A percentile compares a stretch with the other conserved stretches of the same genome.
phyloP scores from a whole-genome alignment of 2,329 filamentous ascomycete species.

The Monosporascus sp. region DNA sequence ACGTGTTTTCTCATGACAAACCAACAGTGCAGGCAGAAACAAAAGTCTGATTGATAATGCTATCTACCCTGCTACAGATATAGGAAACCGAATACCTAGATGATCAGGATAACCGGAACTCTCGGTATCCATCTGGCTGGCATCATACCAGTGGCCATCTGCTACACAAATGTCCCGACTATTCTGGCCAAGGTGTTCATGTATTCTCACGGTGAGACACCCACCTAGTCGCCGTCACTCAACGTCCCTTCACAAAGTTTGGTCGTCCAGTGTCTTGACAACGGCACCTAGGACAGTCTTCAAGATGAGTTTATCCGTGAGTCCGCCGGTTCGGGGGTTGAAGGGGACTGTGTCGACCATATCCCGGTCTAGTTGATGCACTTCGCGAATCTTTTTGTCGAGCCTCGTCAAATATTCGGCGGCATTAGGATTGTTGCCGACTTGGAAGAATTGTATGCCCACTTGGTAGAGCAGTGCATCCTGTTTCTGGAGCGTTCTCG shows the following conservation, averaged over 20 bases:
- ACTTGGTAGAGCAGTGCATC: conserved; percentile 75
- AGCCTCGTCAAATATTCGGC: conserved; percentile 60
- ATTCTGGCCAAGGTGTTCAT: not conserved
- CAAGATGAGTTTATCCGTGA: conserved; percentile 68
- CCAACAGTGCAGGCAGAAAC: too few relatives aligned
- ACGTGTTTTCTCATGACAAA: too few relatives aligned
- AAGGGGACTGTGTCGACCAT: conserved; percentile 91
- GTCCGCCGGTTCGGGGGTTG: conserved; percentile 28
- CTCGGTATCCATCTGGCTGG: too few relatives aligned
- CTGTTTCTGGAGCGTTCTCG: conserved; percentile 63
- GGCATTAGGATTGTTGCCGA: conserved; percentile 67
- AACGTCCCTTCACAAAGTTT: not conserved
- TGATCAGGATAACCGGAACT: too few relatives aligned
- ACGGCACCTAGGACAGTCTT: conserved; percentile 80
- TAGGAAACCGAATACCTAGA: too few relatives aligned
- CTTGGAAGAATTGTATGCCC: conserved; percentile 94
- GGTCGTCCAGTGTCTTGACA: conserved; percentile 57
- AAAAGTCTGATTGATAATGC: too few relatives aligned
- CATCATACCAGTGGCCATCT: too few relatives aligned
- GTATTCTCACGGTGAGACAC: conserved; percentile 1
- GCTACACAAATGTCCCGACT: too few relatives aligned
- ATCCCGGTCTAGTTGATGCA: conserved; percentile 56
- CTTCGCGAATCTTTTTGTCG: conserved; percentile 63
- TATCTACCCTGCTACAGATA: too few relatives aligned
- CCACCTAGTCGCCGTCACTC: conserved; percentile 17